Base-by-base conservation (phyloP, 2,329 filamentous ascomycete species). In the Alternaria burnsii region DNA sequence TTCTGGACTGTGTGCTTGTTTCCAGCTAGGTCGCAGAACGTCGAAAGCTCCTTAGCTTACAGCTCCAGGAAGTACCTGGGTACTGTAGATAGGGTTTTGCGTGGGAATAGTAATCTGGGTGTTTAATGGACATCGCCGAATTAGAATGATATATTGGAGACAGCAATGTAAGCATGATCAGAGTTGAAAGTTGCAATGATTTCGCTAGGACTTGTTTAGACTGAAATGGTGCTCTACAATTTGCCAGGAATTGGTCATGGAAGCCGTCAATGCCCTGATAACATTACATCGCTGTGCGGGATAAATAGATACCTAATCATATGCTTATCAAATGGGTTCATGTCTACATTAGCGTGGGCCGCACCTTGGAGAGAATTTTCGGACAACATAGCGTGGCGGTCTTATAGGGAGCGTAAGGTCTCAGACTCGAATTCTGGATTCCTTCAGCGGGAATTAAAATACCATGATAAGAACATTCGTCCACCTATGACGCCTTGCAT, bases 401-500 rank as follows among this genome's bases (percentile, higher is more conserved):
- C n/a, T 38, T 24, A 18, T 16, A 12, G 6, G 22, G 10, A 36
- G 30, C 6, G 16, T n/a, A 50, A 38, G 5, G 14, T 24, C 14
- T 50, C 9, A 11, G 16, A 12, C 9, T n/a, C 20, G 22, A 24
- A 50, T 32, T n/a, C 18, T 12, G 12, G 22, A 24, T 50, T 24
- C 18, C 8, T 22, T 36, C 46, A 32, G 22, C 14, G 32, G 30
- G 5, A 18, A 48, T 22, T n/a, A 36, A 14, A 50, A 36, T 50
- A 20, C 14, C 32, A 36, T 50, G 32, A 14, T 50, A 32, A 50
- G 9, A 38, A 22, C 30, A 22, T 22, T n/a, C 24, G 30, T 50
- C 46, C 32, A 38, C 43, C 38, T 30, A 34, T 41, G 38, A 41
- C 51, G 51, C 20, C 26, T 53, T 43, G 32, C n/a, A 53, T 34